Evolutionary conservation across 2,329 filamentous ascomycete genomes (phyloP).

Genomic region (Aspergillus novoparasiticus): DNA sequence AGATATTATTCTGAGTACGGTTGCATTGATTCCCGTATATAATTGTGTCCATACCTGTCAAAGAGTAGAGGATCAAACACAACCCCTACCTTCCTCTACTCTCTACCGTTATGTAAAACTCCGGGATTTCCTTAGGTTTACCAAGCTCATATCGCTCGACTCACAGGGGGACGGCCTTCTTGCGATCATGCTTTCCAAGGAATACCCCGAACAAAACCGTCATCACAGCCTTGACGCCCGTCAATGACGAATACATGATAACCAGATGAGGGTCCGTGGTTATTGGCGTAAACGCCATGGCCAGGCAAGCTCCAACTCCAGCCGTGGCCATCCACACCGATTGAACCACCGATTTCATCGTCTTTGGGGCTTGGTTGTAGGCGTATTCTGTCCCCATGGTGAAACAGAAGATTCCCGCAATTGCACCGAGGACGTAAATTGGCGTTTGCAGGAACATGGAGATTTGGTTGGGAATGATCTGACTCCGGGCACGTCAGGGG

Average conservation of each 20-base stretch:
- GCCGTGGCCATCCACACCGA: not conserved
- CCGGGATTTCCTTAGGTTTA: not conserved
- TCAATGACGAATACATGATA: not conserved
- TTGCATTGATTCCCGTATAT: no score
- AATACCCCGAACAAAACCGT: not conserved
- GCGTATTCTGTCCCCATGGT: constrained; percentile 69
- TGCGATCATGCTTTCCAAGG: not conserved
- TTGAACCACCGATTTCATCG: constrained; percentile 3
- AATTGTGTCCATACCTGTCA: no score
- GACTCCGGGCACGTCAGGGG: not conserved
- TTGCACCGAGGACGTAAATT: constrained; percentile 35
- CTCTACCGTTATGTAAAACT: not conserved
- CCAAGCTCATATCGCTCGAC: not conserved
- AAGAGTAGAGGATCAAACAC: no score
- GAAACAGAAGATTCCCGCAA: constrained; percentile 57
- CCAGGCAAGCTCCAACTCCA: not conserved
- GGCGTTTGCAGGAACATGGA: constrained; percentile 37
- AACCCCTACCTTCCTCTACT: not conserved
- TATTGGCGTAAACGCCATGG: not conserved
- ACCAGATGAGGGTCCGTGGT: not conserved
- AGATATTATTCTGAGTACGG: no score
- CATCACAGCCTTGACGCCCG: not conserved
- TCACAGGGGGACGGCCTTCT: not conserved
- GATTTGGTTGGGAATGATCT: constrained; percentile 13
- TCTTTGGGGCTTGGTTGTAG: constrained; percentile 65